Percentiles rank a stretch among this genome's conserved stretches.
Evolutionary conservation across 2,329 filamentous ascomycete genomes (phyloP).

Genomic region (Hypoxylon sp.): DNA sequence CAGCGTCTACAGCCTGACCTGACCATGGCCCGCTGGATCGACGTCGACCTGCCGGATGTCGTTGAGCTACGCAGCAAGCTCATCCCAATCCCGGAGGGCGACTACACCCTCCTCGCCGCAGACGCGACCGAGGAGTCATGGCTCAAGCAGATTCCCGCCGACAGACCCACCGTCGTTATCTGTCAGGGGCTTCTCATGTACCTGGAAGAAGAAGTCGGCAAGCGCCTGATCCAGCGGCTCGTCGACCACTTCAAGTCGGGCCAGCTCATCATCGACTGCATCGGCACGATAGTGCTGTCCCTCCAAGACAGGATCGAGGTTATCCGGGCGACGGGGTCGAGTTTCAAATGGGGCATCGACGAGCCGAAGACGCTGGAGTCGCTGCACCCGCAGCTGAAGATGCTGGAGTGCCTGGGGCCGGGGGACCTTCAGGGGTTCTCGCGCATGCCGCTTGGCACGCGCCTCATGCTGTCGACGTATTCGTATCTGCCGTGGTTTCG

Average conservation of each 20-base stretch:
- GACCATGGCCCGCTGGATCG: slow-evolving; percentile 50
- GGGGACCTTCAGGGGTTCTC: slow-evolving; percentile 30
- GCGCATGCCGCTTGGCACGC: slow-evolving; percentile 24
- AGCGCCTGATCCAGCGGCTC: slow-evolving; percentile 43
- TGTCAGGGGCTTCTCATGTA: slow-evolving; percentile 52
- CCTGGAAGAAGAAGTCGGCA: slow-evolving; percentile 43
- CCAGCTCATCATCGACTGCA: slow-evolving; percentile 47
- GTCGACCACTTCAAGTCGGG: slow-evolving; percentile 45
- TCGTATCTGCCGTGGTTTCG: slow-evolving; percentile 36
- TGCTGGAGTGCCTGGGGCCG: slow-evolving; percentile 40
- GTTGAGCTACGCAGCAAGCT: slow-evolving; percentile 49
- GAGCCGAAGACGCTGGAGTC: slow-evolving; percentile 41
- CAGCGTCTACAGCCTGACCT: slow-evolving; percentile 43
- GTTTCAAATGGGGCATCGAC: slow-evolving; percentile 45
- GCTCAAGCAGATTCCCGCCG: slow-evolving; percentile 48
- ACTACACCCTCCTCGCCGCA: slow-evolving; percentile 47
- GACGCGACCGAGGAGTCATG: slow-evolving; percentile 47
- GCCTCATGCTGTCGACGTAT: slow-evolving; percentile 33
- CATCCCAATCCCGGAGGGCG: slow-evolving; percentile 39
- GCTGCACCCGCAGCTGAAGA: slow-evolving; percentile 38
- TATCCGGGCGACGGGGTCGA: slow-evolving; percentile 39
- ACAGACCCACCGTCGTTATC: slow-evolving; percentile 50
- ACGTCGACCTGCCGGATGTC: slow-evolving; percentile 53
- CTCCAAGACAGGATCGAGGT: slow-evolving; percentile 32
- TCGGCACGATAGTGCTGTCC: slow-evolving; percentile 35